Conservation (phyloP, 2,329 filamentous ascomycete species). For the Exutisphaerella laricina region DNA sequence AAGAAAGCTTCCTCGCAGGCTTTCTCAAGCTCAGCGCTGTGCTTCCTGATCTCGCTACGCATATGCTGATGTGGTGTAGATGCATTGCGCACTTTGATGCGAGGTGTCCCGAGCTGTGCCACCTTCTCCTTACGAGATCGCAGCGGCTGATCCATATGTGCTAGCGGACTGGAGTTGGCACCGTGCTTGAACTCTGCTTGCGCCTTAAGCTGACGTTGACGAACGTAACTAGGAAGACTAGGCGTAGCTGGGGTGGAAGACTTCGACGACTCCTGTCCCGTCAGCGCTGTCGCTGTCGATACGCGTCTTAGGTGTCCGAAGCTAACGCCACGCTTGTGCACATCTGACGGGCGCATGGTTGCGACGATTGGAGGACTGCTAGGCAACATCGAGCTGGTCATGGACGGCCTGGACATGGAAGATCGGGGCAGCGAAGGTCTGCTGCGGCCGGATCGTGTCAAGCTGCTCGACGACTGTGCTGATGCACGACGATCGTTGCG, state of each 20-base stretch:
- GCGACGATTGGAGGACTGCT: constrained; percentile 44
- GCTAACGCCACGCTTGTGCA: constrained; percentile 56
- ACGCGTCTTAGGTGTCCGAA: constrained; percentile 53
- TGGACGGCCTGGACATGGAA: constrained; percentile 37
- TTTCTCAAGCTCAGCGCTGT: constrained; percentile 78
- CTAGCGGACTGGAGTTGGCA: constrained; percentile 29
- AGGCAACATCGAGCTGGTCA: constrained; percentile 44
- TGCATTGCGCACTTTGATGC: constrained; percentile 34
- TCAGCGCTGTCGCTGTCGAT: constrained; percentile 39
- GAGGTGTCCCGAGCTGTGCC: constrained; percentile 24
- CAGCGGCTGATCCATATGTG: constrained; percentile 27
- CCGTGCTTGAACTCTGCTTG: constrained; percentile 19
- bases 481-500: constrained; percentile 21
- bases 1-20: constrained; percentile 93
- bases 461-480: constrained; percentile 32
- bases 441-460: constrained; percentile 29
- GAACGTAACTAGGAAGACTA: constrained; percentile 22
- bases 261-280: constrained; percentile 29
- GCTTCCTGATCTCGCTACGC: constrained; percentile 74
- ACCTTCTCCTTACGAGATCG: constrained; percentile 34
- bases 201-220: constrained; percentile 21
- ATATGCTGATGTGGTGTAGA: constrained; percentile 49
- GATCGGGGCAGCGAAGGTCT: constrained; percentile 32
- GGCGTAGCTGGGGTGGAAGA: constrained; percentile 25
- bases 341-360: constrained; percentile 46